Conservation (phyloP, 495 filamentous ascomycete genomes). For the Hypomontagnella submonticulosa region DNA sequence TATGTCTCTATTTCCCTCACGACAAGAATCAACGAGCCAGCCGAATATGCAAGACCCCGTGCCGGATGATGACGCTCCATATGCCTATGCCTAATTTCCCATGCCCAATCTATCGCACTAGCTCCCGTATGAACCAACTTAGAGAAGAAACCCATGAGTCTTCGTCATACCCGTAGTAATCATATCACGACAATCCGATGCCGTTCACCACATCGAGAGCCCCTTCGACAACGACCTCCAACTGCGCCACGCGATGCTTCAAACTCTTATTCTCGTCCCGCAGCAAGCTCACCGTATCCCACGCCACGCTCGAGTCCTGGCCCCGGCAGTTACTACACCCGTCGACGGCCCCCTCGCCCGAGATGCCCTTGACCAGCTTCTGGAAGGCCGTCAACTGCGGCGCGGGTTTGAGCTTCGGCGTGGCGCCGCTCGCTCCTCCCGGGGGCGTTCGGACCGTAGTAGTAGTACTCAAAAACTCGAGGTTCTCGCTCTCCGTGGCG, state of each 20-base stretch:
- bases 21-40: neutral
- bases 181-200: slow-evolving; percentile 45
- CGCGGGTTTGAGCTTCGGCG: slow-evolving; percentile 1
- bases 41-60: slow-evolving; percentile 17
- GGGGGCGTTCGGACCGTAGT: too few species aligned
- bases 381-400: slow-evolving; percentile 60
- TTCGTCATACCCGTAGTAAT: neutral
- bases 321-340: slow-evolving; percentile 71
- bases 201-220: slow-evolving; percentile 73
- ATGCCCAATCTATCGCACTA: neutral
- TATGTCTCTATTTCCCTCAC: slow-evolving; percentile 1
- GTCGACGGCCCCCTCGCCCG: slow-evolving; percentile 39
- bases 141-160: neutral
- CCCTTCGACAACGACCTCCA: slow-evolving; percentile 76
- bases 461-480: too few species aligned
- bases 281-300: slow-evolving; percentile 75
- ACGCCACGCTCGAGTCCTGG: slow-evolving; percentile 70
- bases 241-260: slow-evolving; percentile 71
- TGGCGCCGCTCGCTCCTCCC: too few species aligned
- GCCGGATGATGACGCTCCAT: slow-evolving; percentile 13
- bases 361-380: slow-evolving; percentile 61
- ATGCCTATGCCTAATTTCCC: neutral
- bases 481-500: slow-evolving; percentile 42
- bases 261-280: slow-evolving; percentile 78
- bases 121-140: too few species aligned